Evolutionary conservation across 306 rosid genomes (phyloP).

Genomic region (Geum urbanum): DNA sequence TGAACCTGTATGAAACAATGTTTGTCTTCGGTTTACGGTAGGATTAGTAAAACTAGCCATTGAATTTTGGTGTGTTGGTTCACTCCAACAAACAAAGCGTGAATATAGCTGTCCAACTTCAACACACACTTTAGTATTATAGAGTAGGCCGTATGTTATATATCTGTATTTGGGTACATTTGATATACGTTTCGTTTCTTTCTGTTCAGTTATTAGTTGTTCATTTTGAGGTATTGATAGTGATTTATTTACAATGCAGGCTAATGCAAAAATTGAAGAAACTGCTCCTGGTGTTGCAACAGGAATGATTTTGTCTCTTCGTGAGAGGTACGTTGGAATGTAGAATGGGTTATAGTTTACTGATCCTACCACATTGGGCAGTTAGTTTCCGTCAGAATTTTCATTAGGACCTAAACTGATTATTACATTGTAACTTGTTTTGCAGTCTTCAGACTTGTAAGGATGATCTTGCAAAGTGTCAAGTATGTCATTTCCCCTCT

Average conservation of each 20-base stretch:
- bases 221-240: neutral
- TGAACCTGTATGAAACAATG: neutral
- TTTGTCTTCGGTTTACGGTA: neutral
- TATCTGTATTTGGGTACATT: neutral
- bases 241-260: conserved; percentile 33
- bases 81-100: neutral
- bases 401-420: conserved; percentile 14
- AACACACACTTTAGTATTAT: neutral
- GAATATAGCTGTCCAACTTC: neutral
- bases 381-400: neutral
- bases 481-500: conserved; percentile 42
- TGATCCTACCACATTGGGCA: neutral
- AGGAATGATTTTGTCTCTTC: conserved; percentile 90
- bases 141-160: neutral
- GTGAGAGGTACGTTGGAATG: conserved; percentile 59
- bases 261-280: conserved; percentile 62
- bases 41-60: neutral
- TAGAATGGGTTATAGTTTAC: neutral
- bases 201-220: neutral
- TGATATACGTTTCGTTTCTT: neutral
- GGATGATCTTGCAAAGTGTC: conserved; percentile 63
- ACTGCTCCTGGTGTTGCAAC: conserved; percentile 85
- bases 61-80: neutral
- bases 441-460: conserved; percentile 75
- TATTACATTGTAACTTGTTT: conserved; percentile 18